Evolutionary conservation across 768 basidiomycete genomes (phyloP).

Genomic region (Phlebiopsis gigantea): DNA sequence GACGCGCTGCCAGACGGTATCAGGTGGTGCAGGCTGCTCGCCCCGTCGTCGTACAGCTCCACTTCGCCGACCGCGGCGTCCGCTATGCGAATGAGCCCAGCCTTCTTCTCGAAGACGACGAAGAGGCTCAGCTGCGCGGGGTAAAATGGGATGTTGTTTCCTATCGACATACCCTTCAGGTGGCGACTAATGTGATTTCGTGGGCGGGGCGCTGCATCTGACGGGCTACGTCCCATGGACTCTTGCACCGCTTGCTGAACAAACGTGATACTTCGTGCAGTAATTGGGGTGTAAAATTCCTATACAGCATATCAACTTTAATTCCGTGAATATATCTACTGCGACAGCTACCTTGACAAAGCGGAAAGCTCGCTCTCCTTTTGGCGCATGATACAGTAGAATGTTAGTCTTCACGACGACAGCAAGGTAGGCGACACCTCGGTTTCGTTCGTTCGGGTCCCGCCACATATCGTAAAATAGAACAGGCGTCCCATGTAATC

Average conservation of each 20-base stretch:
- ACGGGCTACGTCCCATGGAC: slow-evolving; percentile 33
- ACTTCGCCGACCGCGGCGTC: slow-evolving; percentile 81
- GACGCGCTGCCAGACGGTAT: slow-evolving; percentile 17
- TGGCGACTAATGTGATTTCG: slow-evolving; percentile 16
- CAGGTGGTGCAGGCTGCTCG: slow-evolving; percentile 23
- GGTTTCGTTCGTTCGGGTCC: slow-evolving; percentile 45
- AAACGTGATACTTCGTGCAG: slow-evolving; percentile 62
- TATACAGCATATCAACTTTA: slow-evolving; percentile 22
- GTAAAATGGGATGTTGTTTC: slow-evolving; percentile 34
- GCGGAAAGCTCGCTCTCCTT: slow-evolving; percentile 76
- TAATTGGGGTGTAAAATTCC: slow-evolving; percentile 82
- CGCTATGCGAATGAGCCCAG: slow-evolving; percentile 72
- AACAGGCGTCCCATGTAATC: slow-evolving; percentile 53
- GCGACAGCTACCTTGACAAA: slow-evolving; percentile 62
- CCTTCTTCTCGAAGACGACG: slow-evolving; percentile 83
- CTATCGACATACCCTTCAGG: slow-evolving; percentile 11
- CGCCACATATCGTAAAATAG: slow-evolving; percentile 66
- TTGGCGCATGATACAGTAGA: slow-evolving; percentile 75
- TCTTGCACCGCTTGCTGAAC: slow-evolving; percentile 65
- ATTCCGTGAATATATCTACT: not conserved
- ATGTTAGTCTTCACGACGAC: slow-evolving; percentile 72
- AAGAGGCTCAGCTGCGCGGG: slow-evolving; percentile 76
- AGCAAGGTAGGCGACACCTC: slow-evolving; percentile 53
- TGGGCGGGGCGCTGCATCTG: slow-evolving; percentile 31
- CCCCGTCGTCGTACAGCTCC: slow-evolving; percentile 45